Evolutionary conservation across 306 rosid genomes (phyloP).

Genomic region (Lathyrus aphaca): DNA sequence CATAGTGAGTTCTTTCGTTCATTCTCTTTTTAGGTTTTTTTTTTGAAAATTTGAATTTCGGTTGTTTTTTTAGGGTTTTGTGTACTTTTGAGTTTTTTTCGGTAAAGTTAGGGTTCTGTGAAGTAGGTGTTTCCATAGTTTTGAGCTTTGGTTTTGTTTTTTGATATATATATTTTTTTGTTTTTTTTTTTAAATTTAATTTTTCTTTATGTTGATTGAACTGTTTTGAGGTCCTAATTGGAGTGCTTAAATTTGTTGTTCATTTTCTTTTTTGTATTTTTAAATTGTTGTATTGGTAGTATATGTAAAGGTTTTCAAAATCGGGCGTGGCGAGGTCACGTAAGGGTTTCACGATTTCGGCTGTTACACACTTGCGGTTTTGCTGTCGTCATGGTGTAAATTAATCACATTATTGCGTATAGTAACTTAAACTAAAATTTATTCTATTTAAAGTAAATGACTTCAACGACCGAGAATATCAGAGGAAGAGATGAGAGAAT

Average conservation of each 20-base stretch:
- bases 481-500: too few species aligned
- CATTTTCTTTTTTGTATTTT: neutral
- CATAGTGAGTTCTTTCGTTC: slow-evolving; percentile 59
- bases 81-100: slow-evolving; percentile 33
- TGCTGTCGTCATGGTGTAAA: too few species aligned
- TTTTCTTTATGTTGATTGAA: neutral
- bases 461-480: too few species aligned
- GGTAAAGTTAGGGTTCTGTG: slow-evolving; percentile 8
- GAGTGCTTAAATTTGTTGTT: slow-evolving; percentile 6
- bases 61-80: slow-evolving; percentile 45
- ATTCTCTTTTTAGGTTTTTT: neutral
- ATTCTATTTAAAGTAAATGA: too few species aligned
- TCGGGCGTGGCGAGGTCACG: neutral
- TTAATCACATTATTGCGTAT: too few species aligned
- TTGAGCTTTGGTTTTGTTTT: neutral
- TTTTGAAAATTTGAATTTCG: neutral
- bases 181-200: neutral
- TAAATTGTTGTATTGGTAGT: neutral
- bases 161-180: neutral
- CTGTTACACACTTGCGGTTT: too few species aligned
- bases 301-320: neutral
- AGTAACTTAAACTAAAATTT: too few species aligned
- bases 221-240: slow-evolving; percentile 4
- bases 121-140: slow-evolving; percentile 28
- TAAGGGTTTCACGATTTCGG: neutral